A percentile compares a stretch with the other conserved stretches of the same genome.
Evolutionary conservation across 202 grass and related monocot species (phyloP).

Genomic region (Schoenoplectus tabernaemontani): DNA sequence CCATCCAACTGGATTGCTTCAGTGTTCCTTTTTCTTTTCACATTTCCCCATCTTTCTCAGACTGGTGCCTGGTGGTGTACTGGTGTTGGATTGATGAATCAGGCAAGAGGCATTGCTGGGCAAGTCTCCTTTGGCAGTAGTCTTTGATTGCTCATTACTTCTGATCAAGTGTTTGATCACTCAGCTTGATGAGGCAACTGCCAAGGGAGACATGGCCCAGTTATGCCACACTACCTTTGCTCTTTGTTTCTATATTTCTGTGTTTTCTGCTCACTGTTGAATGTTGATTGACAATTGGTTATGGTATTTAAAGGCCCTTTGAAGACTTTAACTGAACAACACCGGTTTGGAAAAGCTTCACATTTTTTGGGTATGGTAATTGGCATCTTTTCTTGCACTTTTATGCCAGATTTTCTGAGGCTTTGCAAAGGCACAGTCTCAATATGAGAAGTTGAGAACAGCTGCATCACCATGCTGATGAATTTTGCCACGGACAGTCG

Average conservation of each 20-base stretch:
- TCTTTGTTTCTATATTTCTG: background rate
- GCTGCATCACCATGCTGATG: background rate
- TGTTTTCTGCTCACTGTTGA: background rate
- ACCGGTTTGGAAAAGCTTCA: background rate
- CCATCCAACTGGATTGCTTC: background rate
- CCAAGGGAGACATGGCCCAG: background rate
- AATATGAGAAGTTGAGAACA: background rate
- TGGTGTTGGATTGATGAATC: slow-evolving; percentile 1
- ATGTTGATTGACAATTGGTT: background rate
- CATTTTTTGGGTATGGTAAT: slow-evolving; percentile 12
- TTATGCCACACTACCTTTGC: slow-evolving; percentile 2
- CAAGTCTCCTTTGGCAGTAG: slow-evolving; percentile 20
- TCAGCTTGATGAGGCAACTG: background rate
- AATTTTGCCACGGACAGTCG: no score
- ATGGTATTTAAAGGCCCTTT: background rate
- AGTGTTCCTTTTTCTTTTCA: background rate
- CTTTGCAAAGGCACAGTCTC: background rate
- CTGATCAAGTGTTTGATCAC: background rate
- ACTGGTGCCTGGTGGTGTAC: no score
- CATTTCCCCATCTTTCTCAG: background rate
- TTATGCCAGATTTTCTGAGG: slow-evolving; percentile 1
- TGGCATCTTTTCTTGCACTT: background rate
- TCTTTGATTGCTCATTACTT: background rate
- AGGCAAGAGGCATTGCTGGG: slow-evolving; percentile 8
- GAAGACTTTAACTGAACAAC: background rate